Conservation (phyloP, 2,329 filamentous ascomycete genomes). For the Sphaerulina vaccinii region DNA sequence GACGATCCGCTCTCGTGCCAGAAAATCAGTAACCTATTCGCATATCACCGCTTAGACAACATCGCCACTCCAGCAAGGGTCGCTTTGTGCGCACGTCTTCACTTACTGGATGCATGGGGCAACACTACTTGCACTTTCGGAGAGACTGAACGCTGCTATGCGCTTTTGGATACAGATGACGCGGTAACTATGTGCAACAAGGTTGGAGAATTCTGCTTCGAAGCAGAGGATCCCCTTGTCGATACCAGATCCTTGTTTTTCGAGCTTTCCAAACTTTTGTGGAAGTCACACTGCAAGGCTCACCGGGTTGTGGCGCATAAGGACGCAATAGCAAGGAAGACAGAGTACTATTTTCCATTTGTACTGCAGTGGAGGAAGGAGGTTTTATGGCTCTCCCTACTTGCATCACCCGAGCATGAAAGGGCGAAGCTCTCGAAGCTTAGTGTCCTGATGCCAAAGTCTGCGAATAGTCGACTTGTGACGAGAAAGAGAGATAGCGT, state of each 20-base stretch:
- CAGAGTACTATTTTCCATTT: conserved; percentile 4
- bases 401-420: not conserved
- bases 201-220: conserved; percentile 10
- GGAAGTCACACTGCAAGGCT: conserved; percentile 7
- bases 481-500: conserved; percentile 7
- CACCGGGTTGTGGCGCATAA: not conserved
- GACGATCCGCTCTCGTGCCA: conserved; percentile 1
- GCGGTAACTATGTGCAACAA: not conserved
- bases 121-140: conserved; percentile 8
- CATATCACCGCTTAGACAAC: conserved; percentile 6
- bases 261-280: not conserved
- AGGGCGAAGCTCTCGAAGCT: conserved; percentile 5
- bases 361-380: conserved; percentile 5
- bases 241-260: not conserved
- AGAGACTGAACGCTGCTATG: conserved; percentile 1
- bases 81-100: not conserved
- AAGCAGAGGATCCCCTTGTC: conserved; percentile 6
- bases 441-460: conserved; percentile 4
- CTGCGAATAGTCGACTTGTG: not conserved
- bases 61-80: conserved; percentile 4
- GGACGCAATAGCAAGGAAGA: not conserved
- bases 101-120: conserved; percentile 5
- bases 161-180: not conserved
- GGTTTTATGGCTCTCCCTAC: not conserved
- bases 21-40: conserved; percentile 3